phyloP scores from a whole-genome alignment of 2,329 filamentous ascomycete species.

The Thelonectria blattea region DNA sequence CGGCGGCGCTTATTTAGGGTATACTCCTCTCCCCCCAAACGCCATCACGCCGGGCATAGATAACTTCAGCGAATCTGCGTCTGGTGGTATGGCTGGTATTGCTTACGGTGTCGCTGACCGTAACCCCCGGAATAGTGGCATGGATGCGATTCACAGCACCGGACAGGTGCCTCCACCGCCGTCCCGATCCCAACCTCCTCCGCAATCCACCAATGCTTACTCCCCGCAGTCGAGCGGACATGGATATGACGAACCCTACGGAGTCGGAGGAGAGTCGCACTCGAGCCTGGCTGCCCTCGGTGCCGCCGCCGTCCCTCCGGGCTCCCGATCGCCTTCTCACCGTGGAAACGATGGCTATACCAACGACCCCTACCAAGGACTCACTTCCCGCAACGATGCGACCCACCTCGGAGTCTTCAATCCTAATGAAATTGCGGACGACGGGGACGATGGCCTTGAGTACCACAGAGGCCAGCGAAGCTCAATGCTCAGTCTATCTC shows the following conservation, averaged over 20 bases:
- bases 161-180: constrained; percentile 47
- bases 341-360: constrained; percentile 52
- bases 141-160: constrained; percentile 62
- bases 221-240: constrained; percentile 32
- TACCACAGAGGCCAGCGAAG: constrained; percentile 56
- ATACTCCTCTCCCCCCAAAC: constrained; percentile 33
- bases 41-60: constrained; percentile 68
- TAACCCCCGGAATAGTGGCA: constrained; percentile 68
- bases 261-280: constrained; percentile 40
- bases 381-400: constrained; percentile 53
- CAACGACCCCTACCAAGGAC: constrained; percentile 72
- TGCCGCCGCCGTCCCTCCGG: constrained; percentile 39
- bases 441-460: constrained; percentile 83
- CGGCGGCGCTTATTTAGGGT: constrained; percentile 35
- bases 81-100: constrained; percentile 71
- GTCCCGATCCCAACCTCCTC: constrained; percentile 41
- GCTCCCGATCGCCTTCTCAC: constrained; percentile 25
- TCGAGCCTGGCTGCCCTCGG: constrained; percentile 44
- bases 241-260: constrained; percentile 32
- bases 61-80: constrained; percentile 67
- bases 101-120: constrained; percentile 70
- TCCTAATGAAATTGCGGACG: constrained; percentile 81
- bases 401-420: constrained; percentile 67
- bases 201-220: constrained; percentile 25
- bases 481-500: constrained; percentile 65